phyloP scores from a whole-genome alignment of 805 yeast genomes.

The Maudiozyma turicensis region DNA sequence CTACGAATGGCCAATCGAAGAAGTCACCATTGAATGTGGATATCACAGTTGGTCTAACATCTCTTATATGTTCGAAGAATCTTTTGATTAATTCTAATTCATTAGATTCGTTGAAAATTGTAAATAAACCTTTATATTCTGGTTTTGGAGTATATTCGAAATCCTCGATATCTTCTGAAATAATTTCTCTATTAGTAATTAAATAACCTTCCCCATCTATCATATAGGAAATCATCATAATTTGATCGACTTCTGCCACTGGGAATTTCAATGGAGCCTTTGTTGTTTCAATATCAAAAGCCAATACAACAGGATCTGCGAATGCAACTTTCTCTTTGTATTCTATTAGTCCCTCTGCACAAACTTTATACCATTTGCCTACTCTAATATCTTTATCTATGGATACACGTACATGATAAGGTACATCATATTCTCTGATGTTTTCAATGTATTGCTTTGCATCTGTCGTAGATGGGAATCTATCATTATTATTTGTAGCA shows the following conservation, averaged over 20 bases:
- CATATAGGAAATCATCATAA: constrained; percentile 99
- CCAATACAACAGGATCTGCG: constrained; percentile 94
- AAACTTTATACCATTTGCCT: constrained; percentile 91
- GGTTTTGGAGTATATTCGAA: constrained; percentile 97
- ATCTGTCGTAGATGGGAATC: constrained; percentile 35
- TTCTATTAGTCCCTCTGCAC: constrained; percentile 45
- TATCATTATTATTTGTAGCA: constrained; percentile 13
- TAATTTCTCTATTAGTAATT: constrained; percentile 89
- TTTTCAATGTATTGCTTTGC: constrained; percentile 58
- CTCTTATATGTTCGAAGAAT: constrained; percentile 86
- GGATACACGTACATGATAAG: constrained; percentile 92
- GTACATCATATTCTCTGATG: constrained; percentile 89
- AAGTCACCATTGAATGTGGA: constrained; percentile 98
- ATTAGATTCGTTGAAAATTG: constrained; percentile 81
- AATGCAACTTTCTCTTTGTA: constrained; percentile 74
- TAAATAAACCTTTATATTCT: constrained; percentile 83
- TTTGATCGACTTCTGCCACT: constrained; percentile 78
- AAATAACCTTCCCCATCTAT: constrained; percentile 94
- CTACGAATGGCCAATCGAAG: constrained; percentile 98
- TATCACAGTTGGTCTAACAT: constrained; percentile 87
- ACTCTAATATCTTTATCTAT: constrained; percentile 81
- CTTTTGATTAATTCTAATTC: constrained; percentile 65
- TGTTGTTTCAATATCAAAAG: constrained; percentile 96
- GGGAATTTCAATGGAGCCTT: constrained; percentile 95
- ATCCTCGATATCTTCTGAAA: constrained; percentile 89